Evolutionary conservation across 2,329 filamentous ascomycete genomes (phyloP).

Genomic region (Endothia cerciana): DNA sequence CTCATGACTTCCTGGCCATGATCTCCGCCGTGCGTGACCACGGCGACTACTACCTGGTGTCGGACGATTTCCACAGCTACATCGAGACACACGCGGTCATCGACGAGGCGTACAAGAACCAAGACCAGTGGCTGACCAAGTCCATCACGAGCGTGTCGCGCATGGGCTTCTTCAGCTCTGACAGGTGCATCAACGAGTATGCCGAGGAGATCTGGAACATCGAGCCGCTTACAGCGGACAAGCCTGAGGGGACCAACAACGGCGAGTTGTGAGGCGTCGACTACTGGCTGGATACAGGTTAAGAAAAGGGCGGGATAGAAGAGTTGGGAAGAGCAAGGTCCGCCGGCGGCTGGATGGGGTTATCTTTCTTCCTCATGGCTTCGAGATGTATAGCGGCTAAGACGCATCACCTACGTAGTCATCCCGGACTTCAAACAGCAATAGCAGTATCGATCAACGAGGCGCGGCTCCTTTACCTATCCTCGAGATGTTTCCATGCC

Average conservation of each 20-base stretch:
- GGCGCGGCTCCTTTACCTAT: not conserved
- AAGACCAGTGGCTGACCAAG: constrained; percentile 91
- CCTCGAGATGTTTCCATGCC: not conserved
- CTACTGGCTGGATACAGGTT: not conserved
- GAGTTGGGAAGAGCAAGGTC: not conserved
- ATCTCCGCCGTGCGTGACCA: constrained; percentile 86
- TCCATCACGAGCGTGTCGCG: constrained; percentile 83
- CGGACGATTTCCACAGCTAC: constrained; percentile 96
- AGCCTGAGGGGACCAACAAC: constrained; percentile 30
- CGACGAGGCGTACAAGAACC: constrained; percentile 88
- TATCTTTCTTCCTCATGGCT: not conserved
- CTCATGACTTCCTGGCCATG: constrained; percentile 78
- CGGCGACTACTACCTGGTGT: constrained; percentile 96
- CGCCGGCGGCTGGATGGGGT: not conserved
- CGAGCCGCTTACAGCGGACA: constrained; percentile 69
- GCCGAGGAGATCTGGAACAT: constrained; percentile 94
- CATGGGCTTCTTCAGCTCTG: constrained; percentile 98
- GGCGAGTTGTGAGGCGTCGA: constrained; percentile 25
- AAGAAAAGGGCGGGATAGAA: not conserved
- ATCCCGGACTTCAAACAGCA: not conserved
- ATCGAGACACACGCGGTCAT: constrained; percentile 88
- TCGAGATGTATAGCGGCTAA: not conserved
- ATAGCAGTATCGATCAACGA: constrained; percentile 4
- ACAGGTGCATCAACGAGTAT: constrained; percentile 96
- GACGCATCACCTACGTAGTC: not conserved